A percentile compares a stretch with the other conserved stretches of the same genome.
Evolutionary conservation across 257 asterid genomes (phyloP).

Genomic region (Jasminum sambac): DNA sequence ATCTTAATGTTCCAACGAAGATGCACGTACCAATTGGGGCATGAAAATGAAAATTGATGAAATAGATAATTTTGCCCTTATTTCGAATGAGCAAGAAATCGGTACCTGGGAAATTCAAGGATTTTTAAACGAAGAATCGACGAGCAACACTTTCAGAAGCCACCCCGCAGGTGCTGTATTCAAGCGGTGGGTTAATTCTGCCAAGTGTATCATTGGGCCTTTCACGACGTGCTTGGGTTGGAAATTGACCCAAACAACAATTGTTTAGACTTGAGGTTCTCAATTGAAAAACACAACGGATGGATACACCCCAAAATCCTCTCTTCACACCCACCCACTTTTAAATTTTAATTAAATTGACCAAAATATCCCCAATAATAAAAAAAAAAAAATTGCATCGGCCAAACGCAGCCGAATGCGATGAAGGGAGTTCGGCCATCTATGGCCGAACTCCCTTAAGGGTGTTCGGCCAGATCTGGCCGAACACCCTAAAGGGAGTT

Average conservation of each 20-base stretch:
- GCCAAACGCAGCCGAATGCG: too few species aligned
- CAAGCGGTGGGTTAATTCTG: background rate
- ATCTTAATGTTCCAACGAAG: background rate
- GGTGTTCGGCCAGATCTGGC: too few species aligned
- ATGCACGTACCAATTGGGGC: background rate
- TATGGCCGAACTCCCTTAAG: too few species aligned
- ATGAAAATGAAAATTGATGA: background rate
- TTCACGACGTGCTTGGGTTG: background rate
- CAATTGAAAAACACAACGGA: too few species aligned
- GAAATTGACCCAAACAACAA: background rate
- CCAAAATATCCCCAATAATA: too few species aligned
- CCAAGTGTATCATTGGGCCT: constrained; percentile 13
- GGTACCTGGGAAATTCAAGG: constrained; percentile 29
- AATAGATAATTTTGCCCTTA: background rate
- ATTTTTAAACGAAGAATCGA: background rate
- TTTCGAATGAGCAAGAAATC: constrained; percentile 6
- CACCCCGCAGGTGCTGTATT: background rate
- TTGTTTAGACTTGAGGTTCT: too few species aligned
- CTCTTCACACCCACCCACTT: too few species aligned
- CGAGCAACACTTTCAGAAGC: background rate
- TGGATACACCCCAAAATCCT: too few species aligned
- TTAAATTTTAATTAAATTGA: too few species aligned
- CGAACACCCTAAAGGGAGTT: too few species aligned
- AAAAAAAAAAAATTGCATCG: too few species aligned
- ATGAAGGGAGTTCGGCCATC: too few species aligned